Evolutionary conservation across 208 protist species (phyloP).

Genomic region (Wallacemonas collosoma): DNA sequence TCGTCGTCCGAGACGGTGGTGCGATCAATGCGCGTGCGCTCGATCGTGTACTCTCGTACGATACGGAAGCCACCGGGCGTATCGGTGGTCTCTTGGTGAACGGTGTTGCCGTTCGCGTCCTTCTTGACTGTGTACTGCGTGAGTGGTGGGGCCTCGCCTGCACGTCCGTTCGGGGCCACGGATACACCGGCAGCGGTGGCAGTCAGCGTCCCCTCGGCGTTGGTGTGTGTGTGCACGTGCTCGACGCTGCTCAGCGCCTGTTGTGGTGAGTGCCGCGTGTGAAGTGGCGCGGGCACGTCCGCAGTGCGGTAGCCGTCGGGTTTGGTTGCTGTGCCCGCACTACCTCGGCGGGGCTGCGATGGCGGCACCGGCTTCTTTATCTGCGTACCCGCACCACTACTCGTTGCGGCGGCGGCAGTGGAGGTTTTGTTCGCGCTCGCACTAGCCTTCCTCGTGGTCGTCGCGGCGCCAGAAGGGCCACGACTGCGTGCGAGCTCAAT

Average conservation of each 20-base stretch:
- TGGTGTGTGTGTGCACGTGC: not conserved
- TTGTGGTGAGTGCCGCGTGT: not conserved
- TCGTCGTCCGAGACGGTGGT: conserved; percentile 9
- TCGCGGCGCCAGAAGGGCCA: not conserved
- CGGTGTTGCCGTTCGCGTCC: conserved; percentile 5
- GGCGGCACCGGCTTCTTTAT: not conserved
- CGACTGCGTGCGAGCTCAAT: conserved; percentile 12
- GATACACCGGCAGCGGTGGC: not conserved
- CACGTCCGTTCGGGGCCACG: too few species aligned
- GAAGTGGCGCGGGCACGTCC: not conserved
- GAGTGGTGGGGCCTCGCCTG: too few species aligned
- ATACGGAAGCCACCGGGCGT: conserved; percentile 20
- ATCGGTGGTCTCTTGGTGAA: conserved; percentile 13
- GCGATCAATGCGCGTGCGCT: conserved; percentile 26
- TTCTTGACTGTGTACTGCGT: conserved; percentile 9
- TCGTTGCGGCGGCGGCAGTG: too few species aligned
- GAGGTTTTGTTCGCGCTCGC: not conserved
- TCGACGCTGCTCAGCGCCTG: not conserved
- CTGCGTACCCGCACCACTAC: not conserved
- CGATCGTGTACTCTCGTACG: conserved; percentile 25
- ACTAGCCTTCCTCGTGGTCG: not conserved
- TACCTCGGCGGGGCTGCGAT: not conserved
- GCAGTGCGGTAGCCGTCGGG: too few species aligned
- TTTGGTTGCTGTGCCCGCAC: not conserved
- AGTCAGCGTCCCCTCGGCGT: not conserved